Conservation (phyloP, 106 monocot species). For the Acorus calamus region DNA sequence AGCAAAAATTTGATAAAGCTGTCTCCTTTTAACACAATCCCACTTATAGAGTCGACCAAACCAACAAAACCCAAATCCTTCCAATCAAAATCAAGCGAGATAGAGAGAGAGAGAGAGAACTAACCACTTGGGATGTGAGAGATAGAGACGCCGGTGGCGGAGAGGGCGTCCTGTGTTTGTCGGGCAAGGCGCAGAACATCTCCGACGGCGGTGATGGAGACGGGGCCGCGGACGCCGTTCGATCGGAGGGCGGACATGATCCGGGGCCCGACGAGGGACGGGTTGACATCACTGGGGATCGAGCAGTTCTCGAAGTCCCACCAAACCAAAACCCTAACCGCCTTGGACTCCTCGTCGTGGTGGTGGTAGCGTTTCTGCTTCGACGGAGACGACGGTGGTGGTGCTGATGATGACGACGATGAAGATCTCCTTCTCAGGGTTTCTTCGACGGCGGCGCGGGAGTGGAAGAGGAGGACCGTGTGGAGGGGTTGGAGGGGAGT, state of each 20-base stretch:
- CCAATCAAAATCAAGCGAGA: too few species aligned
- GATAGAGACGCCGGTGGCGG: conserved; percentile 65
- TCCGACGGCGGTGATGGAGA: conserved; percentile 82
- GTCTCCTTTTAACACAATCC: too few species aligned
- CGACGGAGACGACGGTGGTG: background rate
- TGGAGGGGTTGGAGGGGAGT: background rate
- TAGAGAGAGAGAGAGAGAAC: background rate
- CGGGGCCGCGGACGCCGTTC: conserved; percentile 65
- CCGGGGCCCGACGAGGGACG: conserved; percentile 39
- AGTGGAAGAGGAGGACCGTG: too few species aligned
- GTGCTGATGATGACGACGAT: too few species aligned
- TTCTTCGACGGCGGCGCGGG: too few species aligned
- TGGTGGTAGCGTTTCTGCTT: background rate
- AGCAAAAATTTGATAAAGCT: too few species aligned
- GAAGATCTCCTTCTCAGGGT: too few species aligned
- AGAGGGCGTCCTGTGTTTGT: conserved; percentile 61
- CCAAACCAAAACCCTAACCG: conserved; percentile 72
- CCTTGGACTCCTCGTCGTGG: conserved; percentile 36
- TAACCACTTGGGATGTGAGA: conserved; percentile 51
- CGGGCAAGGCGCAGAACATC: conserved; percentile 52
- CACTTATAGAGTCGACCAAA: too few species aligned
- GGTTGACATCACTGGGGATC: conserved; percentile 57
- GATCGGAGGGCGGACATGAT: conserved; percentile 64
- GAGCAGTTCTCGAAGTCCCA: conserved; percentile 98
- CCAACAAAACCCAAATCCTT: too few species aligned